Base-by-base conservation (phyloP, 495 filamentous ascomycete genomes). In the Pseudoneurospora amorphoporcata region DNA sequence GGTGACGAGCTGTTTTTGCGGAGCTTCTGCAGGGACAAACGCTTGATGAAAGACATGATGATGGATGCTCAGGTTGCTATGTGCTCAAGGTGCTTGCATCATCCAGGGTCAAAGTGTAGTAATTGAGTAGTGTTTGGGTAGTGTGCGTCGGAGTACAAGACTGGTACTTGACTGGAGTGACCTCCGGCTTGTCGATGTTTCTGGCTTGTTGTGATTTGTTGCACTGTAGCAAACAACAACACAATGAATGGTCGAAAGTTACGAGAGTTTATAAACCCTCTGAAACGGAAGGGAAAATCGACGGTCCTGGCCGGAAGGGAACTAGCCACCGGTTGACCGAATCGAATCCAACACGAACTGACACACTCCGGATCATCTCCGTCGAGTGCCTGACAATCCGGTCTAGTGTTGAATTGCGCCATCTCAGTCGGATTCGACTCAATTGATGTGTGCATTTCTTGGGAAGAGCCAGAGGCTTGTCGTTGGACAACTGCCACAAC, bases 11-110 rank as follows among this genome's bases (percentile, higher is more conserved):
- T 61, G 29, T 35, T 61, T 58, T 72, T 72, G 17, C 72, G 70
- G 37, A 73, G 23, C 16, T 70, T 72, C 3, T 73, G 71, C 23
- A 78, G 61, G 0, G 77, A 78, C 65, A 78, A 72, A 39, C 76
- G 71, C 4, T 74, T 71, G 32, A 78, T 72, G 41, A 78, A 76
- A 38, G 75, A 78, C 14, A 72, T 45, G 10, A 65, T 47, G 53
- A 45, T 72, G 70, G 72, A 65, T 14, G 45, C 68, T 29, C 29
- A 14, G 8, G 68, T 5, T 35, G 45, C 17, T 0, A 9, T 23
- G n/a, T n/a, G n/a, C 16, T 19, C 3, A 8, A 61, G 14, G 1
- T 61, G 29, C 53, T 61, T 61, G 29, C 53, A 29, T 61, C 23
- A 61, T 61, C 14, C 23, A 35, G 53, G 53, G 23, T 61, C 53